A percentile compares a stretch with the other conserved stretches of the same genome.
phyloP scores from a whole-genome alignment of 495 filamentous ascomycete genomes.

The Penicillium paradoxum region DNA sequence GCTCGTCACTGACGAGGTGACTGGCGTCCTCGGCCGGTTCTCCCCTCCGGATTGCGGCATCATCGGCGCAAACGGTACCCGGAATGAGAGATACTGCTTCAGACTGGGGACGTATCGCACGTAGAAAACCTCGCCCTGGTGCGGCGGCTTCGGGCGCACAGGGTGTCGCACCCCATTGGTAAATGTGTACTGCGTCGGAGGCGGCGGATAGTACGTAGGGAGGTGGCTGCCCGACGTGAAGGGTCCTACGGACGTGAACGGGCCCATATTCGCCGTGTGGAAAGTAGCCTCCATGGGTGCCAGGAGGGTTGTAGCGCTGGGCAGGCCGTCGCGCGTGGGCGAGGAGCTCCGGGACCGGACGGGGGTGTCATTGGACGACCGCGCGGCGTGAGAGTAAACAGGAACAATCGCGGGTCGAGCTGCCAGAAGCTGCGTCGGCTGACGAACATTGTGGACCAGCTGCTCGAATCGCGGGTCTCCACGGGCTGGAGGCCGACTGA shows the following conservation, averaged over 20 bases:
- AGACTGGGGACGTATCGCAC: constrained; percentile 78
- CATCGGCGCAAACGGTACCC: constrained; percentile 55
- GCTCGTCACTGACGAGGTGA: constrained; percentile 25
- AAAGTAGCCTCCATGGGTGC: constrained; percentile 21
- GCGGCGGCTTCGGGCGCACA: constrained; percentile 79
- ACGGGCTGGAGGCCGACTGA: constrained; percentile 58
- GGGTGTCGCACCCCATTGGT: constrained; percentile 81
- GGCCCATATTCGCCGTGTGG: constrained; percentile 42
- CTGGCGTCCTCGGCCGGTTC: constrained; percentile 18
- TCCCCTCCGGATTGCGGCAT: not conserved
- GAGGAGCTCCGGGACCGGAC: constrained; percentile 55
- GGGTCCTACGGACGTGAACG: constrained; percentile 65
- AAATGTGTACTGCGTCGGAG: constrained; percentile 73
- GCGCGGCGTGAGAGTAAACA: constrained; percentile 73
- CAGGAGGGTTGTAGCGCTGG: constrained; percentile 8
- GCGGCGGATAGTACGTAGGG: constrained; percentile 84
- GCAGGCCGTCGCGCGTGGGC: constrained; percentile 47
- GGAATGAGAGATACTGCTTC: constrained; percentile 81
- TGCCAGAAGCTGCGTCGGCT: constrained; percentile 86
- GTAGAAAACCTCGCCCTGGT: constrained; percentile 86
- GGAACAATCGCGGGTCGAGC: constrained; percentile 76
- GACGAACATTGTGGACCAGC: constrained; percentile 79
- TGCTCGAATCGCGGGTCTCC: constrained; percentile 55
- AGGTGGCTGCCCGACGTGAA: constrained; percentile 74
- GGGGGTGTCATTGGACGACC: constrained; percentile 36